Evolutionary conservation across 108 stramenopile species (phyloP), one percentile per base, ranked within the genome.

Genomic region (Skeletonema costatum): DNA sequence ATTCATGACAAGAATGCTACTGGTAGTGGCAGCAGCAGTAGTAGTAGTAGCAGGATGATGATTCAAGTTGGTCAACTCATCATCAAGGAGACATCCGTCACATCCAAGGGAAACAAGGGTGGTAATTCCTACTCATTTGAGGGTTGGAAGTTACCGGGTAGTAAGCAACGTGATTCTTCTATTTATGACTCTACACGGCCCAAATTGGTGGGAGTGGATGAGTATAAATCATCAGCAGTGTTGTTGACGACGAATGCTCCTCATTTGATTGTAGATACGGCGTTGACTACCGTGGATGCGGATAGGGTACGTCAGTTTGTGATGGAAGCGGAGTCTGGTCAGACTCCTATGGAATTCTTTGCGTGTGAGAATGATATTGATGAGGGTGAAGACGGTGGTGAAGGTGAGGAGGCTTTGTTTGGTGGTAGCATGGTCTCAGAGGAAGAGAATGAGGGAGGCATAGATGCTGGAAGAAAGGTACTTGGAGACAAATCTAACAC

Each of bases 291-390:
- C 0, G n/a, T 10, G 7, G 53, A 56, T 56, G 53, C 53, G 53
- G 53, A 6, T 29, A 25, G 53, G 53, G 53, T 56, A 7, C 53
- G 53, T 5, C 29, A 29, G 53, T 56, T 56, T 56, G 53, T 56
- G 3, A 56, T 21, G 25, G 53, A 56, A 0, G 53, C 21, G 19
- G n/a, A 21, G 21, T 21, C 25, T 25, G 53, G 53, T 29, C 53
- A 56, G 53, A 56, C 53, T 56, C 53, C 53, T 56, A 25, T 56
- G 53, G 53, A 56, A 56, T 56, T 56, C 53, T 56, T 56, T 56
- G 53, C 53, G 9, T 25, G 25, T 56, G 10, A 29, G 9, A 8
- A 56, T 56, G 21, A 29, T 56, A 10, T 2, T 56, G 16, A 53
- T 25, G 21, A n/a, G 3, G 53, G 1, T 11, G 25, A 56, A 29